phyloP scores from a whole-genome alignment of 1,284 basidiomycete genomes.

The Schizophyllum amplum region DNA sequence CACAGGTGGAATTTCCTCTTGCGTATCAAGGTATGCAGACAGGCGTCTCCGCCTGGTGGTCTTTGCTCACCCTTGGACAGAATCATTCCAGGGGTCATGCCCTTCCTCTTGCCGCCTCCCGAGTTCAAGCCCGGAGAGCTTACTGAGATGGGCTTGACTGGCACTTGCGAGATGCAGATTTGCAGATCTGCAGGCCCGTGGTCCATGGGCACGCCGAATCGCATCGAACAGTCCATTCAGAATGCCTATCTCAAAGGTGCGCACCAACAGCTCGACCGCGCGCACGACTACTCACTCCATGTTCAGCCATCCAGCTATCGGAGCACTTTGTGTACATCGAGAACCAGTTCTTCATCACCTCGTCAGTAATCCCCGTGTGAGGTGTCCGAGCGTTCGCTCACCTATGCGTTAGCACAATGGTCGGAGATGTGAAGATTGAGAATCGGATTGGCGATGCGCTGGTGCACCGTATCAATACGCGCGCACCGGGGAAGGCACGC shows the following conservation, averaged over 20 bases:
- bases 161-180: conserved; percentile 96
- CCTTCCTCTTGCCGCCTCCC: conserved; percentile 89
- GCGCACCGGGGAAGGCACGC: conserved; percentile 77
- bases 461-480: conserved; percentile 83
- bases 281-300: not conserved
- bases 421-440: conserved; percentile 86
- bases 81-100: conserved; percentile 90
- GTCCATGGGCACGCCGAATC: conserved; percentile 87
- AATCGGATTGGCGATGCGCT: conserved; percentile 95
- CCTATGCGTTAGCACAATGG: conserved; percentile 54
- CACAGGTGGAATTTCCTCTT: conserved; percentile 91
- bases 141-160: conserved; percentile 76
- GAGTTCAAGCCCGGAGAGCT: conserved; percentile 87
- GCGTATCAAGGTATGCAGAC: too few species aligned
- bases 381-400: conserved; percentile 3
- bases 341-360: conserved; percentile 99
- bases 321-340: conserved; percentile 94
- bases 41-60: too few species aligned
- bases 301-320: conserved; percentile 84
- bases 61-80: too few species aligned
- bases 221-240: conserved; percentile 89
- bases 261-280: conserved; percentile 11
- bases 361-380: conserved; percentile 39
- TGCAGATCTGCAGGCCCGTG: conserved; percentile 94
- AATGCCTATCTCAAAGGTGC: conserved; percentile 88